Base-by-base conservation (phyloP, 768 basidiomycete genomes). In the Amanita exitialis region DNA sequence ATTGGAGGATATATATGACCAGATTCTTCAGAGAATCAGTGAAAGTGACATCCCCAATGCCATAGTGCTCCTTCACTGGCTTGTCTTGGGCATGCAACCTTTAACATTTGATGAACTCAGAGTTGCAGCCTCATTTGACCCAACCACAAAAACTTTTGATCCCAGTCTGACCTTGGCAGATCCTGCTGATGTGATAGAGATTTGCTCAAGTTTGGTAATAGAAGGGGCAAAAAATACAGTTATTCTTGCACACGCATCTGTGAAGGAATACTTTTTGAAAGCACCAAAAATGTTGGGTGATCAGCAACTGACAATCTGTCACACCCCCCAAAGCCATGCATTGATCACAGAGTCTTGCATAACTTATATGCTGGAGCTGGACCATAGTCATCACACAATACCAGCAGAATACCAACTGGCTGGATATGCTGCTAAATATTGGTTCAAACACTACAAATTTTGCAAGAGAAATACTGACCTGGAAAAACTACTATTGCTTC, bases 131-230 rank as follows among this genome's bases (percentile, higher is more conserved):
- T 12, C 16, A 9, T 37, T 15, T 38, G 36, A 48, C 15, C 5
- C 15, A 9, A 15, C n/a, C 13, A 25, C 15, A 3, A 27, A n/a
- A 10, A 38, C 4, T 4, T 27, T 27, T 38, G 36, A 48, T 38
- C 6, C 23, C 4, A 25, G 16, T 2, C 4, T 15, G 12, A 21
- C 13, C 6, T 23, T 48, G 27, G 12, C 2, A 27, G 15, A 20
- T 8, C 34, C 47, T 16, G 36, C 18, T 23, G 35, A 48, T 38
- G 23, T 48, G 2, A 7, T 48, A 18, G 25, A 25, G 1, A 38
- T 48, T 16, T 48, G 36, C 20, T 48, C 47, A 20, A 38, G 47
- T 25, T 16, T 48, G 6, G 47, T 48, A n/a, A 38, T n/a, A 21
- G 23, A 23, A 13, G 25, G 21, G 0, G 35, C 8, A n/a, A 16